phyloP scores from a whole-genome alignment of 2,329 filamentous ascomycete genomes.

The Clarireedia sp. region DNA sequence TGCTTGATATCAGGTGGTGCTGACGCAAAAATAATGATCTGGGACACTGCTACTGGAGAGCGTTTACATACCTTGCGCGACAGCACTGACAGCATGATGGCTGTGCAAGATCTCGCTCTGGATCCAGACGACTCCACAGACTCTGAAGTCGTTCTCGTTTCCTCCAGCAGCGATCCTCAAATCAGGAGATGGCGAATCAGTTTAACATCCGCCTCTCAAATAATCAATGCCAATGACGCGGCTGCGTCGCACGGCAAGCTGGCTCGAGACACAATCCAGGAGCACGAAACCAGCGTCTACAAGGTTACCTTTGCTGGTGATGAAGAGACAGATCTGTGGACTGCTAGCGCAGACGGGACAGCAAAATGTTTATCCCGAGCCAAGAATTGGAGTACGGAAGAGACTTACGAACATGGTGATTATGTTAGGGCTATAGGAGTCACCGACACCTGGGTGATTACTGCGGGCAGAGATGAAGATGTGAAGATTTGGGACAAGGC shows the following conservation, averaged over 20 bases:
- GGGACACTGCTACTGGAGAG: constrained; percentile 62
- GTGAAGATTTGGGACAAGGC: constrained; percentile 80
- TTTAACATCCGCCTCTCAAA: constrained; percentile 44
- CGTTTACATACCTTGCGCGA: constrained; percentile 73
- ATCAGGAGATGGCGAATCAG: constrained; percentile 71
- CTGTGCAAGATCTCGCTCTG: constrained; percentile 69
- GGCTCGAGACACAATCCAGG: constrained; percentile 51
- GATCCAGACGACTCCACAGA: constrained; percentile 55
- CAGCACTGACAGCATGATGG: constrained; percentile 60
- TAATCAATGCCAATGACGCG: constrained; percentile 35
- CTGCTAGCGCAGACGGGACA: constrained; percentile 83
- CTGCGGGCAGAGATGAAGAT: constrained; percentile 85
- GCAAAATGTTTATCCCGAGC: constrained; percentile 69
- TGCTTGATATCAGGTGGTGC: constrained; percentile 65
- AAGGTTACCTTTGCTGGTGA: constrained; percentile 64
- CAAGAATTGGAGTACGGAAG: constrained; percentile 62
- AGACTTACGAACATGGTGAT: constrained; percentile 71
- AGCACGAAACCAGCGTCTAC: constrained; percentile 89
- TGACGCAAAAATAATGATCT: constrained; percentile 75
- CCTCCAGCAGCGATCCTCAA: constrained; percentile 70
- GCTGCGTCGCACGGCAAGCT: constrained; percentile 15
- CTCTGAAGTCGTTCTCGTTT: constrained; percentile 55
- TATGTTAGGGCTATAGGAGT: constrained; percentile 80
- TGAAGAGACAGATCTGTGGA: constrained; percentile 69
- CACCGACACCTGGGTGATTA: constrained; percentile 70